Conservation (phyloP, 805 yeast species). For the Yamadazyma nakazawae region DNA sequence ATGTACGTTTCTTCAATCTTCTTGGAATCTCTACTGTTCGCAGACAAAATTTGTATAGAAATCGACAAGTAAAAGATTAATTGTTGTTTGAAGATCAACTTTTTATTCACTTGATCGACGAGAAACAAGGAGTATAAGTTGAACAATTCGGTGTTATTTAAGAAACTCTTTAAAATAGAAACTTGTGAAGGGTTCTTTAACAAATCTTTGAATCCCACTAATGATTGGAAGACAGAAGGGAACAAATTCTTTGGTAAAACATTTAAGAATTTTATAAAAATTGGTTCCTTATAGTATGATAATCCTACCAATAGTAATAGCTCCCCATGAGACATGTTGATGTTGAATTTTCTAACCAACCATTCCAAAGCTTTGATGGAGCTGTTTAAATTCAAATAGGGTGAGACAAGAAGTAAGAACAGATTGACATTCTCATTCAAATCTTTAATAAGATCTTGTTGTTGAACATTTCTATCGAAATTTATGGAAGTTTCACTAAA, state of each 20-base stretch:
- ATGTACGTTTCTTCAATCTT: slow-evolving; percentile 46
- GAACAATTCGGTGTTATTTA: slow-evolving; percentile 62
- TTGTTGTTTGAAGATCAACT: slow-evolving; percentile 62
- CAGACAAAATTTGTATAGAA: slow-evolving; percentile 64
- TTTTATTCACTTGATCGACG: slow-evolving; percentile 47
- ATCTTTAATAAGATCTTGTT: slow-evolving; percentile 71
- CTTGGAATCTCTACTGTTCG: slow-evolving; percentile 46
- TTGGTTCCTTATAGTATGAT: slow-evolving; percentile 74
- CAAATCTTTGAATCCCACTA: slow-evolving; percentile 61
- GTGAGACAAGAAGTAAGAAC: slow-evolving; percentile 70
- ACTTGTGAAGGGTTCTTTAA: slow-evolving; percentile 62
- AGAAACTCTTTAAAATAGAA: slow-evolving; percentile 69
- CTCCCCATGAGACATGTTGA: slow-evolving; percentile 80
- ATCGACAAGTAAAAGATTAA: slow-evolving; percentile 77
- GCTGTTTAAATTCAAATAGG: slow-evolving; percentile 72
- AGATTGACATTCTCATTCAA: slow-evolving; percentile 72
- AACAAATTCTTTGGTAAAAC: slow-evolving; percentile 56
- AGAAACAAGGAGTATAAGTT: slow-evolving; percentile 61
- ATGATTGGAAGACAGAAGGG: slow-evolving; percentile 79
- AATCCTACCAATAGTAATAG: slow-evolving; percentile 63
- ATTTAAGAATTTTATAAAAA: slow-evolving; percentile 73
- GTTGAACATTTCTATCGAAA: slow-evolving; percentile 79
- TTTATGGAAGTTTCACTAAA: slow-evolving; percentile 79
- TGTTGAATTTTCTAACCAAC: slow-evolving; percentile 87
- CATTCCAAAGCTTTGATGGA: slow-evolving; percentile 86